Evolutionary conservation across 805 yeast species (phyloP).

Genomic region (Cyberlindnera suaveolens): DNA sequence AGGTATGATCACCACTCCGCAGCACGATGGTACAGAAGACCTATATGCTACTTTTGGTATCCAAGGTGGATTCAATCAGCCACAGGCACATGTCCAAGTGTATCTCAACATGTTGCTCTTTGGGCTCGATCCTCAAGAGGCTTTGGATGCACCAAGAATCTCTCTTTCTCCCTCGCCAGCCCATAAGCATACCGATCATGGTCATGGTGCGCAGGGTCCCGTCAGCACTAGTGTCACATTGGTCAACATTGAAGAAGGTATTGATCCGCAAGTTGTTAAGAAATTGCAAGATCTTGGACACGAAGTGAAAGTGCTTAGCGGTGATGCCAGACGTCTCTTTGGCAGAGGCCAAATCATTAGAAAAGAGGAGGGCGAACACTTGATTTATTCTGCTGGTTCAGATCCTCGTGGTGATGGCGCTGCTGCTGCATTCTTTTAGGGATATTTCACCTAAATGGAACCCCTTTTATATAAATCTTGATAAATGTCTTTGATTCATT

Average conservation of each 20-base stretch:
- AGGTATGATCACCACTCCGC: slow-evolving; percentile 57
- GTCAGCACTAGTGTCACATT: slow-evolving; percentile 51
- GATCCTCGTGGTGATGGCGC: slow-evolving; percentile 87
- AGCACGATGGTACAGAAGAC: slow-evolving; percentile 29
- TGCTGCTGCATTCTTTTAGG: slow-evolving; percentile 33
- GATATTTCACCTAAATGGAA: no score
- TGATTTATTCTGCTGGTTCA: slow-evolving; percentile 63
- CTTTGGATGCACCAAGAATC: slow-evolving; percentile 70
- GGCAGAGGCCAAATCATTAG: slow-evolving; percentile 75
- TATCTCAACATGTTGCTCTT: slow-evolving; percentile 58
- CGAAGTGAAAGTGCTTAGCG: slow-evolving; percentile 36
- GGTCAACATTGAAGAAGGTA: slow-evolving; percentile 62
- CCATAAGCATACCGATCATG: slow-evolving; percentile 37
- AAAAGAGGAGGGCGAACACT: slow-evolving; percentile 35
- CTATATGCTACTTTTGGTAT: slow-evolving; percentile 73
- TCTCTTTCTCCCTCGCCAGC: slow-evolving; percentile 51
- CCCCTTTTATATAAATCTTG: neutral
- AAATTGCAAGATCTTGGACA: slow-evolving; percentile 53
- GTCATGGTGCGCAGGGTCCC: slow-evolving; percentile 61
- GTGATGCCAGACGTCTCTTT: slow-evolving; percentile 37
- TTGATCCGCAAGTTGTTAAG: slow-evolving; percentile 38
- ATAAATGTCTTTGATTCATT: neutral
- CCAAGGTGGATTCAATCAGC: slow-evolving; percentile 87
- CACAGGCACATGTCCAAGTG: slow-evolving; percentile 80
- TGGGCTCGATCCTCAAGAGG: slow-evolving; percentile 63